phyloP scores from a whole-genome alignment of 352 stramenopile genomes.

The Globisporangium paroecandrum region DNA sequence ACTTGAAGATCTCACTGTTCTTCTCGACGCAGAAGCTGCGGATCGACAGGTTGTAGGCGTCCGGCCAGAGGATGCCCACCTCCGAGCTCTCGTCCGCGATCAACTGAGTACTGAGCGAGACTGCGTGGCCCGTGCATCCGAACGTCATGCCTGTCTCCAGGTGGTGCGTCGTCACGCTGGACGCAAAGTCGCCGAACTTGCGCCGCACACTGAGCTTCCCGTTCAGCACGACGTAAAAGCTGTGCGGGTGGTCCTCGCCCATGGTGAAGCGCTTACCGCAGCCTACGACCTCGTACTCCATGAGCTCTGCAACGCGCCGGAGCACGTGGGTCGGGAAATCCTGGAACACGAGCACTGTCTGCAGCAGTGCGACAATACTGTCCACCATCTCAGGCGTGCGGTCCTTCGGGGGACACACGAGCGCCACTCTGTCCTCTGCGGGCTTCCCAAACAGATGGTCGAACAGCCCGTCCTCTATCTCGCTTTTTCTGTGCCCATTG shows the following conservation, averaged over 20 bases:
- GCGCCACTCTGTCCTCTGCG: conserved; percentile 55
- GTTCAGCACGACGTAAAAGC: conserved; percentile 63
- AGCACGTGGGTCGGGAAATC: conserved; percentile 52
- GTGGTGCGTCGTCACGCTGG: conserved; percentile 65
- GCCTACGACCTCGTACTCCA: conserved; percentile 72
- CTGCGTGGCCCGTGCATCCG: conserved; percentile 47
- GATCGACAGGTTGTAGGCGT: conserved; percentile 53
- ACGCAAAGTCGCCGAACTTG: conserved; percentile 58
- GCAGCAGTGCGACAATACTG: conserved; percentile 45
- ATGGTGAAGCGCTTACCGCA: conserved; percentile 59
- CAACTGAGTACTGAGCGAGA: conserved; percentile 43
- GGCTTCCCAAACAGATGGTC: conserved; percentile 68
- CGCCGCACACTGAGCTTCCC: conserved; percentile 55
- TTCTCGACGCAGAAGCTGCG: conserved; percentile 49
- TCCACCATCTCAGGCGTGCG: conserved; percentile 40
- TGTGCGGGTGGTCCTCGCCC: conserved; percentile 53
- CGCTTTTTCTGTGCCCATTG: conserved; percentile 16
- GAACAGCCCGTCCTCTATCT: conserved; percentile 61
- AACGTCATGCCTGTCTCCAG: conserved; percentile 53
- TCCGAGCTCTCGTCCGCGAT: conserved; percentile 68
- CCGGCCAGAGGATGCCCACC: conserved; percentile 62
- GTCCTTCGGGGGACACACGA: conserved; percentile 41
- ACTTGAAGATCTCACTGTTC: conserved; percentile 64
- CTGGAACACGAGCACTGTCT: conserved; percentile 64
- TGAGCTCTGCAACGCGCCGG: conserved; percentile 29